Percentiles rank a stretch among this genome's conserved stretches.
phyloP scores from a whole-genome alignment of 805 yeast species.

The Metschnikowia hibisci region DNA sequence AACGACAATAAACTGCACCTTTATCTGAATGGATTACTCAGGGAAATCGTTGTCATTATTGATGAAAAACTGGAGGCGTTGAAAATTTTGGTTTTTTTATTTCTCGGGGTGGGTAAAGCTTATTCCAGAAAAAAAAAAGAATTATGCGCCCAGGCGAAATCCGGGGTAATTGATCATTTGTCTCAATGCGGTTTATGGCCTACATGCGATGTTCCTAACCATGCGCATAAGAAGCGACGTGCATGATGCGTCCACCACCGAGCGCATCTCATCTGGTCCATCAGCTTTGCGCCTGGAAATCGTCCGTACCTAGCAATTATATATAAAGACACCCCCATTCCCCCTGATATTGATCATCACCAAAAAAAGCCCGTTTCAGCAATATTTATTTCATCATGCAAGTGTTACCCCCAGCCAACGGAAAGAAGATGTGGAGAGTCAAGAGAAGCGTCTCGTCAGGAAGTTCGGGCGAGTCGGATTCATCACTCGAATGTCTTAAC shows the following conservation, averaged over 20 bases:
- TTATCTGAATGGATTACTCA: no score
- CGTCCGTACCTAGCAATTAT: not conserved
- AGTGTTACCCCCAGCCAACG: conserved; percentile 42
- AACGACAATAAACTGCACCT: not conserved
- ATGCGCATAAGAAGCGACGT: not conserved
- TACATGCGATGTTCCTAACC: conserved; percentile 4
- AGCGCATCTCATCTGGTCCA: conserved; percentile 6
- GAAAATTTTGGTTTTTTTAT: no score
- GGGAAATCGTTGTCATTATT: no score
- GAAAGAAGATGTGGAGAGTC: conserved; percentile 44
- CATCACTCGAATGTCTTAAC: conserved; percentile 38
- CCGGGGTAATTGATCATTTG: conserved; percentile 5
- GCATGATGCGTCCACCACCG: conserved; percentile 2
- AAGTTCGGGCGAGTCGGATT: conserved; percentile 16
- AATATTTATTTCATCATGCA: conserved; percentile 10
- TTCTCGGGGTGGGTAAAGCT: no score
- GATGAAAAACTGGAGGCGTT: not conserved
- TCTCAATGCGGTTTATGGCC: conserved; percentile 4
- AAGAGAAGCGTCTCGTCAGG: conserved; percentile 24
- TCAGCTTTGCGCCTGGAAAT: not conserved
- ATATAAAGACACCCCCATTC: conserved; percentile 5
- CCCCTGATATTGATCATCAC: not conserved
- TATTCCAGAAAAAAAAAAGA: no score
- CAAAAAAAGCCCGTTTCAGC: not conserved
- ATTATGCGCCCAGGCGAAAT: not conserved